Conservation (phyloP, 441 rosid species). For the Pelargonium cotyledonis region DNA sequence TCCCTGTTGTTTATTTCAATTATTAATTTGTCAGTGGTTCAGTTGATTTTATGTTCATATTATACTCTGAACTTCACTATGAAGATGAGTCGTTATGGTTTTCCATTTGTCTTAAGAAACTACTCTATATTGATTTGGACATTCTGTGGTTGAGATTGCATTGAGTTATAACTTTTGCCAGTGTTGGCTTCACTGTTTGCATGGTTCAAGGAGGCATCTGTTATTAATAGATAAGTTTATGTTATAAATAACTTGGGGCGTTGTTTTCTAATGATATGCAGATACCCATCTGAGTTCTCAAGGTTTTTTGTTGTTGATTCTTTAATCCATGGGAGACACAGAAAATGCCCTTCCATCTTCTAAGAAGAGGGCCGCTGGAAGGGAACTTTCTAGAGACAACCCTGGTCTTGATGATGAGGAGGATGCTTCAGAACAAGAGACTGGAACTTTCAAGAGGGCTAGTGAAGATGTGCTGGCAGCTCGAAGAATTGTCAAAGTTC, state of each 20-base stretch:
- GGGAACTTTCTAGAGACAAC: constrained; percentile 68
- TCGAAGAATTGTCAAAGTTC: constrained; percentile 70
- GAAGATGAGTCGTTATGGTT: not conserved
- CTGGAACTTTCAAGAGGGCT: constrained; percentile 76
- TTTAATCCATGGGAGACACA: constrained; percentile 56
- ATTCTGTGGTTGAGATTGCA: too few species aligned
- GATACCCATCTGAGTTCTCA: not conserved
- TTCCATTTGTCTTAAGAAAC: too few species aligned
- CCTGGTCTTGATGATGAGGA: constrained; percentile 87
- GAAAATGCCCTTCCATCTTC: constrained; percentile 62
- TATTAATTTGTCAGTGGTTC: too few species aligned
- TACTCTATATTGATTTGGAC: too few species aligned
- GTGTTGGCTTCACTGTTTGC: not conserved
- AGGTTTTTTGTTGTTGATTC: constrained; percentile 11
- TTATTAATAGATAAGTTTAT: not conserved
- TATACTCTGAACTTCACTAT: too few species aligned
- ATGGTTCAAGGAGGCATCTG: not conserved
- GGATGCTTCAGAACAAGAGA: constrained; percentile 46
- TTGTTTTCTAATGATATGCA: not conserved
- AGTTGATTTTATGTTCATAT: too few species aligned
- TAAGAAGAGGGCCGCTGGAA: constrained; percentile 85
- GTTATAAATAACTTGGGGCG: not conserved
- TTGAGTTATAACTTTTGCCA: not conserved
- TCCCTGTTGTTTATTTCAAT: too few species aligned
- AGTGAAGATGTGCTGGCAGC: constrained; percentile 68